Base-by-base conservation (phyloP, 139 green algal genomes). In the Chlorella sorokiniana region DNA sequence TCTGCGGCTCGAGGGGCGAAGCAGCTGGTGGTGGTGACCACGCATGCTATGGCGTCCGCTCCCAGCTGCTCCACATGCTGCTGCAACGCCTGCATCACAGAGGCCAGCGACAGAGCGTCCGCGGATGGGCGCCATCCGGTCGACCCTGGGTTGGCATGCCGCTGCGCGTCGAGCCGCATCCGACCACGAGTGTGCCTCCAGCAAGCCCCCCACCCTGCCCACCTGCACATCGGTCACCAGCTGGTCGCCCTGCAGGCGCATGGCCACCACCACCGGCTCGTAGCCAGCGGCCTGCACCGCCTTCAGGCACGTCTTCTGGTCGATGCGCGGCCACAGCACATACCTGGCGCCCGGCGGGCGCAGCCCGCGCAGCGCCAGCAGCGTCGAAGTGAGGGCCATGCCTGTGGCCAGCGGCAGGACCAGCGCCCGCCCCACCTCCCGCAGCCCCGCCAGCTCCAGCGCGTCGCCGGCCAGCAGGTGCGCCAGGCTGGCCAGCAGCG, bases 271-370 rank as follows among this genome's bases (percentile, higher is more conserved):
- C 67, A 97, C 81, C 22, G 90, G 76, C 56, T 92, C 79, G n/a
- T 94, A 85, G 7, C 94, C 94, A 0, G 93, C 92, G 11, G 91
- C 88, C 0, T 89, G 81, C 31, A 99, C 91, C 37, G 85, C 83
- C 81, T 99, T 99, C 40, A 99, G 81, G 87, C 96, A 99, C 1
- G 95, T 99, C 87, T 99, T 99, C 91, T 99, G 96, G 85, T 99
- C 96, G 23, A 99, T 93, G 22, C 96, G 88, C 14, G 90, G 89
- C 96, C 97, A 99, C 7, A 99, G 38, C 62, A 99, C 95, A 76
- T 91, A 93, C 67, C 83, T 88, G 31, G 86, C 88, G 0, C 18
- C 52, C 33, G 61, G 67, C 2, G 86, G 83, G 3, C 56, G 51
- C n/a, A 52, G 83, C 44, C 61, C 45, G 18, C 86, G 83, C 37